A percentile compares a stretch with the other conserved stretches of the same genome.
Evolutionary conservation across 495 filamentous ascomycete genomes (phyloP).

Genomic region (Trichoderma asperelloides): DNA sequence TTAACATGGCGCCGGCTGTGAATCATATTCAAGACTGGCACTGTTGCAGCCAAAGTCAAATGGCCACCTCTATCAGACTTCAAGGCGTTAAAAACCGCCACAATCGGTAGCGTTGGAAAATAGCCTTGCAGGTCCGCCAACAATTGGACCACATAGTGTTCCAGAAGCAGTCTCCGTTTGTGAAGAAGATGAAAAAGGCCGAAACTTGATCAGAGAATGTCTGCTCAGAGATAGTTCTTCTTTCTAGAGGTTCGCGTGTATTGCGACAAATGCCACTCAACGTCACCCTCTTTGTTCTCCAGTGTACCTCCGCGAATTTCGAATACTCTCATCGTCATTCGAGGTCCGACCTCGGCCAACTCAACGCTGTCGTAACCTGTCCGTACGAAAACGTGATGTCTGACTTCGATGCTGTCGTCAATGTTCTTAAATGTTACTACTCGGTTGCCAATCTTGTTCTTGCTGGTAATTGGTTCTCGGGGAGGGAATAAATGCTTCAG

Average conservation of each 20-base stretch:
- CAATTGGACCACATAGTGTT: not conserved
- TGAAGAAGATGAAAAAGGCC: not conserved
- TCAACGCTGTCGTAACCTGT: conserved; percentile 84
- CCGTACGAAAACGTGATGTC: conserved; percentile 47
- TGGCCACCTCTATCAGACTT: not conserved
- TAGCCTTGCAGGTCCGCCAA: not conserved
- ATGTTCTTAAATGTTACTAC: conserved; percentile 93
- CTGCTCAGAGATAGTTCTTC: conserved; percentile 75
- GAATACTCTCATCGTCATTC: conserved; percentile 95
- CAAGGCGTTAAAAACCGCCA: not conserved
- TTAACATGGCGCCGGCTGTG: not conserved
- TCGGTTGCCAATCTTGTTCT: conserved; percentile 68
- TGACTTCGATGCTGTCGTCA: conserved; percentile 78
- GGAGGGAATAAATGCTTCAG: conserved; percentile 94
- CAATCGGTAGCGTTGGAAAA: not conserved
- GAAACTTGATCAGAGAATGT: not conserved
- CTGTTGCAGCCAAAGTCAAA: not conserved
- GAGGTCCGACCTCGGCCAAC: conserved; percentile 86
- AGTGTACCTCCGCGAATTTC: conserved; percentile 89
- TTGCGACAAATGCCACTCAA: conserved; percentile 90
- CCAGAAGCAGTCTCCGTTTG: not conserved
- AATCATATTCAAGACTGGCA: not conserved
- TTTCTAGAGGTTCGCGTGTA: conserved; percentile 88
- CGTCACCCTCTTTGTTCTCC: conserved; percentile 92
- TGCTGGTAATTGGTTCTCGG: conserved; percentile 57